Conservation (phyloP, 768 basidiomycete genomes). For the Podaxis sp. region DNA sequence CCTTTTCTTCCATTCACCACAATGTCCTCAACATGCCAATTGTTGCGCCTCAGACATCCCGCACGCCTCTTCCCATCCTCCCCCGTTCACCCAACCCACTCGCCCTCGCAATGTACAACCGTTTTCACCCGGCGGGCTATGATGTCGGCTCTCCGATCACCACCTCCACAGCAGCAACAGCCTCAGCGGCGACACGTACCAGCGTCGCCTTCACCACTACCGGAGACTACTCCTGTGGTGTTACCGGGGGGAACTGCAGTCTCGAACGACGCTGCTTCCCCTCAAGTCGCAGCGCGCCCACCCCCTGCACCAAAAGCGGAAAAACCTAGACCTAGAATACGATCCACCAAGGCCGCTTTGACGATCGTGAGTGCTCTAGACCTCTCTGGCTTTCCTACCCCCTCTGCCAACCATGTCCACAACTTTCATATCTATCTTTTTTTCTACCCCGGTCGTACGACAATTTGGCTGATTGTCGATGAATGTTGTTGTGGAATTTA, state of each 20-base stretch:
- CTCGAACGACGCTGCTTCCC: slow-evolving; percentile 61
- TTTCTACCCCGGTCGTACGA: background rate
- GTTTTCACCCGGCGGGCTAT: slow-evolving; percentile 54
- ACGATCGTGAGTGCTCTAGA: slow-evolving; percentile 53
- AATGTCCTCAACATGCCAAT: slow-evolving; percentile 17
- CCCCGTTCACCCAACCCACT: slow-evolving; percentile 31
- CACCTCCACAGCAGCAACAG: slow-evolving; percentile 25
- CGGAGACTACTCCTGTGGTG: slow-evolving; percentile 14
- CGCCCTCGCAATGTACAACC: slow-evolving; percentile 31
- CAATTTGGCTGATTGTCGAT: background rate
- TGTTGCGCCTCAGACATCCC: slow-evolving; percentile 17
- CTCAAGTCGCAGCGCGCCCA: slow-evolving; percentile 71
- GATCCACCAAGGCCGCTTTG: slow-evolving; percentile 76
- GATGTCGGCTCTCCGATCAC: slow-evolving; percentile 62
- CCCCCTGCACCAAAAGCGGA: slow-evolving; percentile 67
- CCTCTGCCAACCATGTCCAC: slow-evolving; percentile 6
- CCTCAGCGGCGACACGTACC: slow-evolving; percentile 37
- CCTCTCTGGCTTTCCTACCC: background rate
- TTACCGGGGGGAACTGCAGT: slow-evolving; percentile 24
- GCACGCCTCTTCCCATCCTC: slow-evolving; percentile 28
- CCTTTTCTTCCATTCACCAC: slow-evolving; percentile 1
- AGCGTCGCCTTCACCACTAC: slow-evolving; percentile 8
- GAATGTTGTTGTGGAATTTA: background rate
- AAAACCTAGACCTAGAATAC: slow-evolving; percentile 63
- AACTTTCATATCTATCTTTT: slow-evolving; percentile 4